These are phyloP conservation scores for Inonotus hispidus DNA, from an alignment of 1,284 basidiomycete genomes.

Conservation along the genomic window DNA sequence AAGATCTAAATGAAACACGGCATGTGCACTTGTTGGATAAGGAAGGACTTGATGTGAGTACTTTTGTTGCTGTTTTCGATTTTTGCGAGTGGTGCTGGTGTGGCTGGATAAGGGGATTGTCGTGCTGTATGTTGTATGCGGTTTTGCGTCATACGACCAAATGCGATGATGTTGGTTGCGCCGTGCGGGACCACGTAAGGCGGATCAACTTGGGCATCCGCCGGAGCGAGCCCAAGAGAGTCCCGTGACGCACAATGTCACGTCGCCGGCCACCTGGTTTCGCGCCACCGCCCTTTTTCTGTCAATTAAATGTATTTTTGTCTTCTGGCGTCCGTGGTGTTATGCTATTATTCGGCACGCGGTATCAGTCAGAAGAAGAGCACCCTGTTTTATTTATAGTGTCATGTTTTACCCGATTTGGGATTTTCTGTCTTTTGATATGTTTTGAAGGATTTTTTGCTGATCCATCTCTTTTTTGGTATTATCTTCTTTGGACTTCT, in stretches of 20 bases:
- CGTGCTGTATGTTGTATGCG: not conserved
- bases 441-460: not conserved
- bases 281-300: not conserved
- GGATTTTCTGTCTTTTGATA: not conserved
- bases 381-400: not conserved
- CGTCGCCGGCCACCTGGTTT: too few relatives aligned
- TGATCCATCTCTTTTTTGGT: not conserved
- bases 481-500: not conserved
- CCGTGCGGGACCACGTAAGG: not conserved
- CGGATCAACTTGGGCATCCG: not conserved
- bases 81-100: not conserved
- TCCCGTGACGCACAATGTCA: not conserved
- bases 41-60: constrained; percentile 41
- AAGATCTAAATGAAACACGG: constrained; percentile 11
- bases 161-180: not conserved
- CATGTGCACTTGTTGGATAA: constrained; percentile 38
- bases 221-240: not conserved
- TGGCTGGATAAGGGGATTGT: not conserved
- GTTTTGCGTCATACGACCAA: too few relatives aligned
- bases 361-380: not conserved
- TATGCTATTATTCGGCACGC: too few relatives aligned
- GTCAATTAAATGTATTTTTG: too few relatives aligned
- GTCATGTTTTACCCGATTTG: not conserved
- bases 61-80: not conserved
- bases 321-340: too few relatives aligned